Base-by-base conservation (phyloP, 2,329 filamentous ascomycete genomes). In the Pezicula radicicola region DNA sequence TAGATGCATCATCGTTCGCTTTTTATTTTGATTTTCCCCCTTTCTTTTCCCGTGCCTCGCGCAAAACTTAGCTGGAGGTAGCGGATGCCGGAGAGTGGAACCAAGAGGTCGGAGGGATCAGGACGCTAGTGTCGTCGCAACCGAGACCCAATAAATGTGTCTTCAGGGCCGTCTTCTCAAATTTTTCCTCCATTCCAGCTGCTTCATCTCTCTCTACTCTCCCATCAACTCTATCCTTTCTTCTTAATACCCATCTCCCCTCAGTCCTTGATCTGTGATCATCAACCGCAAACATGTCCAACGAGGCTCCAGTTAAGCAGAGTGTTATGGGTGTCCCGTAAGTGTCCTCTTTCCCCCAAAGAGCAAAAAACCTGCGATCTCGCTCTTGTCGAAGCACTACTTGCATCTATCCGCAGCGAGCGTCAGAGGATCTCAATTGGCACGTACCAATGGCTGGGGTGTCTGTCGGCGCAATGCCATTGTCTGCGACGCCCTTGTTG, bases 271-370 rank as follows among this genome's bases (percentile, higher is more conserved):
- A 62, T 61, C 57, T 49, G 55, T 46, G 54, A 62, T 62, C 60
- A 55, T 55, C 46, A 25, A 50, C 53, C 59, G 56, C 52, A 53
- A 63, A 55, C 53, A 66, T 64, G 61, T 60, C 62, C 67, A 84
- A 83, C 80, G 74, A 79, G 71, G 61, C 68, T 64, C 72, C 75
- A 66, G 73, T 80, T 60, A 74, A 80, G 67, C 73, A 76, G 63
- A 80, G 75, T 71, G 76, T 86, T 67, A 67, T 85, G 78, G 83
- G 83, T 80, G 85, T 86, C 80, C 81, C 72, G 83, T 86, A 78
- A 79, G 80, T 78, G 30, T 46, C 40, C 40, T 42, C 51, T 52
- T 48, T 53, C 51, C 62, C 62, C 61, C 52, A 50, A 25, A 3
- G 6, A 48, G 60, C 63, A 63, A 63, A 63, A 63, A 65, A 55